Evolutionary conservation across 768 basidiomycete genomes (phyloP), one percentile per base, ranked within the genome.

Genomic region (Hebeloma cylindrosporum): DNA sequence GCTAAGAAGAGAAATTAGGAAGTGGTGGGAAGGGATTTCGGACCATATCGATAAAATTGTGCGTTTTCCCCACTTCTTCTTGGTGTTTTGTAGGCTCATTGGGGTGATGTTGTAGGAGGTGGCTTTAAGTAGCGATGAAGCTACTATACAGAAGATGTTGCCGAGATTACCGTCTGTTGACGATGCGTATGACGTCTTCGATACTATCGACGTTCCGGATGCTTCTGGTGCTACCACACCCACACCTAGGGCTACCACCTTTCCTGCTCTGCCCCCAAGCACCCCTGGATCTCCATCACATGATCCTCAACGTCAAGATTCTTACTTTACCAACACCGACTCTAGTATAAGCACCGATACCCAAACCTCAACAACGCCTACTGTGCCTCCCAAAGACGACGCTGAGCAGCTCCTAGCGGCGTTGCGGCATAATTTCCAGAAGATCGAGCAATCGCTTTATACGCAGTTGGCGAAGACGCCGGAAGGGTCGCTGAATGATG

Each of bases 1-100:
- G 3, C 60, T 87, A n/a, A 61, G 81, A 45, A 62, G 69, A 43
- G 81, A 88, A 58, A 85, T 88, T 47, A 73, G 69, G 57, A 54
- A 50, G 23, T 87, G 83, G 81, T 88, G 84, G 84, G 77, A 80
- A 52, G 73, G 74, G 13, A 62, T 87, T 5, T 68, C 77, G 0
- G 78, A 79, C 41, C 74, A 80, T 57, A 65, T 88, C 49, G 80
- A 83, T 51, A 69, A 71, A 48, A 63, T 87, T 48, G 83, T 83
- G 45, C 20, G 79, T 67, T 9, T 16, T 21, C 33, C 13, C 23
- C 25, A 22, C 18, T 36, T 37, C 14, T 18, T 17, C 13, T 25
- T 4, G 25, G 39, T 3, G n/a, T 35, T 22, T 17, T 21, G 18
- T 5, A 27, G 41, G 21, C 20, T 17, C 26, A 38, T 7, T 20